Base-by-base conservation (phyloP, 495 filamentous ascomycete genomes). In the Neurospora pannonica region DNA sequence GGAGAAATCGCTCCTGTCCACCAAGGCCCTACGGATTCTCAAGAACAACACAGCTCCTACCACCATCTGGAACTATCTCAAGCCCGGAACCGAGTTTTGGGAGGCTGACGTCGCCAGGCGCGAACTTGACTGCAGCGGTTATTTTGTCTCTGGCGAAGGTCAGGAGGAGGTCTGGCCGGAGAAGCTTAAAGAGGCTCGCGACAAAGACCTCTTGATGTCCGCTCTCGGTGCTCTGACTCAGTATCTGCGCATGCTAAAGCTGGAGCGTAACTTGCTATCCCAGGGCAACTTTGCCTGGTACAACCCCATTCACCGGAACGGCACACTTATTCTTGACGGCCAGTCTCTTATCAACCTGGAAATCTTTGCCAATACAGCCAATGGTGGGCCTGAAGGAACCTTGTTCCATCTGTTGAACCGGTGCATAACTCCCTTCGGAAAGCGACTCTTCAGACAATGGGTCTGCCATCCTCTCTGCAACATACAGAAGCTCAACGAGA, bases 301-400 rank as follows among this genome's bases (percentile, higher is more conserved):
- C 79, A 93, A 93, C 80, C 97, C 97, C 3, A 98, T 99, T 74
- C 92, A 91, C 76, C 97, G 96, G 81, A 93, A 95, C 3, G 93
- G 94, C 9, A 98, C 93, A 48, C 86, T 99, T 71, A 93, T 99
- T 43, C 86, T 99, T 2, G 97, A 99, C 79, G 97, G 97, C 28
- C 95, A 99, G 80, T 98, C 93, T 28, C 87, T 99, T 72, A 96
- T 97, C 84, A 99, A 99, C 80, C 90, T 99, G 72, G 97, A 99
- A 80, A 91, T 99, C 10, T 98, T 99, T 77, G 89, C 93, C 70
- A 99, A 99, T 83, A 97, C 91, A 2, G 94, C 92, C 77, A 95
- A 98, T 80, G 95, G 95, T 9, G 88, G 93, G 21, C 77, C 86
- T 1, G 90, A 95, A 17, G 97, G 97, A 31, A 98, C 96, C 0